phyloP scores from a whole-genome alignment of 2,329 filamentous ascomycete species.

The Penicillium sumatraense region DNA sequence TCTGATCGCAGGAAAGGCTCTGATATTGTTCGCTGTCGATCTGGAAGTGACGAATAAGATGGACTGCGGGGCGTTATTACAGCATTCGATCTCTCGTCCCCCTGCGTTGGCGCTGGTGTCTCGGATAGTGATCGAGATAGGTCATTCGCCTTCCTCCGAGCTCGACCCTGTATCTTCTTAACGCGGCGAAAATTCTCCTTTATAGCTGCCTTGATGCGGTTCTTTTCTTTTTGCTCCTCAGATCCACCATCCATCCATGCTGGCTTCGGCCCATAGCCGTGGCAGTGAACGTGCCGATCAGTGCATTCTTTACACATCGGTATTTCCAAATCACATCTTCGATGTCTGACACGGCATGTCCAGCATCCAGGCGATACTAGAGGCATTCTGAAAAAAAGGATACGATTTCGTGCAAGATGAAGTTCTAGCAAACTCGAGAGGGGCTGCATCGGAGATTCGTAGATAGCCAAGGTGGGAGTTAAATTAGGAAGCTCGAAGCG shows the following conservation, averaged over 20 bases:
- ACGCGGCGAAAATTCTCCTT: slow-evolving; percentile 9
- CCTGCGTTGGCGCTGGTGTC: not conserved
- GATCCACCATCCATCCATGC: slow-evolving; percentile 27
- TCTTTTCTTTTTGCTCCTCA: slow-evolving; percentile 5
- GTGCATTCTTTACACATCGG: slow-evolving; percentile 23
- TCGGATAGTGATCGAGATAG: not conserved
- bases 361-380: slow-evolving; percentile 20
- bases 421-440: not conserved
- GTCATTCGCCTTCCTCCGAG: slow-evolving; percentile 2
- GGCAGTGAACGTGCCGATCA: slow-evolving; percentile 24
- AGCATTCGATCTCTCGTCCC: not conserved
- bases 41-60: not conserved
- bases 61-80: not conserved
- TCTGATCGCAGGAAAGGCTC: not conserved
- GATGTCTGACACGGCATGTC: slow-evolving; percentile 28
- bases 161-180: slow-evolving; percentile 6
- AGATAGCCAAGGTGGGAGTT: not conserved
- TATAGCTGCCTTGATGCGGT: slow-evolving; percentile 5
- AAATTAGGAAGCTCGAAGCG: slow-evolving; percentile 4
- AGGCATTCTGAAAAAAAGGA: not conserved
- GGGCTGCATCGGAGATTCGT: not conserved
- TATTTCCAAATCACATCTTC: slow-evolving; percentile 25
- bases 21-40: not conserved
- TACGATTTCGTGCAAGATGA: not conserved
- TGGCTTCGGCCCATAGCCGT: slow-evolving; percentile 31